A percentile compares a stretch with the other conserved stretches of the same genome.
These are phyloP conservation scores for Pseudomassariella vexata DNA, from an alignment of 2,329 filamentous ascomycete genomes.

Conservation along the genomic window DNA sequence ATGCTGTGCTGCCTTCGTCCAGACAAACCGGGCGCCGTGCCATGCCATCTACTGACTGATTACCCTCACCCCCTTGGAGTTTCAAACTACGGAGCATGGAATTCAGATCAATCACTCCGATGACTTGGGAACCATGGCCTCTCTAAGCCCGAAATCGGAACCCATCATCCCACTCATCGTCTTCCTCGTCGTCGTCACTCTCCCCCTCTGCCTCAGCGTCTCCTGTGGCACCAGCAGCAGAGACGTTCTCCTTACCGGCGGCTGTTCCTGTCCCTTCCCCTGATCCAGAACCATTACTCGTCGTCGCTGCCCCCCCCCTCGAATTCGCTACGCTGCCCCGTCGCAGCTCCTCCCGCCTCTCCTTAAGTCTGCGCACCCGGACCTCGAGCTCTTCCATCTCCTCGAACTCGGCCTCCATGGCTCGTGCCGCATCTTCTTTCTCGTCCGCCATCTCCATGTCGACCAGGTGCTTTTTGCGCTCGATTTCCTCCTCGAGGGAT, in stretches of 20 bases:
- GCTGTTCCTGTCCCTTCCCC: conserved; percentile 19
- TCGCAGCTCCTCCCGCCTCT: conserved; percentile 63
- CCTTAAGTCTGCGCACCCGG: conserved; percentile 62
- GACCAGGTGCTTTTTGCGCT: conserved; percentile 42
- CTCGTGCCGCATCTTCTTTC: conserved; percentile 67
- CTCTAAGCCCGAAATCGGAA: conserved; percentile 42
- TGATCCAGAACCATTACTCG: no score
- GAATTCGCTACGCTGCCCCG: conserved; percentile 25
- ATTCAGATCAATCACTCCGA: no score
- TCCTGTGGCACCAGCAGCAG: conserved; percentile 13
- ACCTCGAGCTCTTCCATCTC: conserved; percentile 77
- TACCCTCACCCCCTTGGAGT: no score
- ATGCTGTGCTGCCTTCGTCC: no score
- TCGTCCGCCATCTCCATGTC: conserved; percentile 59
- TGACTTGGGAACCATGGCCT: no score
- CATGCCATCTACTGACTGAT: no score
- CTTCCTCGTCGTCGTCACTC: conserved; percentile 32
- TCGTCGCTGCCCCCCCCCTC: conserved; percentile 8
- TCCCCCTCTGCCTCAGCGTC: conserved; percentile 19
- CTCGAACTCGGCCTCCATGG: conserved; percentile 72
- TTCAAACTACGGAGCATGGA: no score
- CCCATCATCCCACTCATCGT: conserved; percentile 47
- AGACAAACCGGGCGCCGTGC: no score
- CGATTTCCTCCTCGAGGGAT: conserved; percentile 43
- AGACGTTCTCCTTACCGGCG: conserved; percentile 25